Evolutionary conservation across 352 stramenopile genomes (phyloP), one percentile per base, ranked within the genome.

Genomic region (Stramenopiles sp.): DNA sequence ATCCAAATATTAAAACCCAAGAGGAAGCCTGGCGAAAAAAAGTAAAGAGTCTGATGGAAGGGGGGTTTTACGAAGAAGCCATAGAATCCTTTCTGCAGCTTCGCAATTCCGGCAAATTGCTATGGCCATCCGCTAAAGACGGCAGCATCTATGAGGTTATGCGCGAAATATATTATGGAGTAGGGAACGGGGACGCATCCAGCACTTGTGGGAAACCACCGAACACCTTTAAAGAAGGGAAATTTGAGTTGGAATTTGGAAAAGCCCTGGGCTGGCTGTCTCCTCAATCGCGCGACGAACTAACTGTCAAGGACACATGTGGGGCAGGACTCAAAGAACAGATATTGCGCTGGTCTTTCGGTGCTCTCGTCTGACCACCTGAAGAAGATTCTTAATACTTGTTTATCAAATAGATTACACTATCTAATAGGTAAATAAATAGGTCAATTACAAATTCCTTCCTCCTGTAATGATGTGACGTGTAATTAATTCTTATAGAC

Each of bases 71-170:
- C 35, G 53, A 71, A 6, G 53, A 71, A 2, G 6, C 1, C 6
- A 71, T 71, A 6, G 35, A 4, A 71, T 71, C 53, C 6, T 71
- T 71, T 71, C 12, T 71, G 35, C 33, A 71, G 35, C 35, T 71
- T 4, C 53, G 53, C 33, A 6, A 35, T 31, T 31, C 33, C 6
- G 2, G 2, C 35, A 6, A 6, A 71, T 71, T 71, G 6, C 31
- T 71, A 33, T 71, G 53, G 53, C 53, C 53, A 71, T 31, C 33
- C 33, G 35, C 35, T 71, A 71, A 71, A 71, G 35, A 71, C 1
- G n/a, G n/a, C n/a, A 35, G 31, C 2, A 71, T 71, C 12, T 71
- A 71, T 71, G 6, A 6, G 4, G 53, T 35, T 35, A 71, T 71
- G 53, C 33, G 53, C 33, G 2, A 71, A 71, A 71, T 71, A 33